phyloP scores from a whole-genome alignment of 108 stramenopile species.

The Conticribra guillardii region DNA sequence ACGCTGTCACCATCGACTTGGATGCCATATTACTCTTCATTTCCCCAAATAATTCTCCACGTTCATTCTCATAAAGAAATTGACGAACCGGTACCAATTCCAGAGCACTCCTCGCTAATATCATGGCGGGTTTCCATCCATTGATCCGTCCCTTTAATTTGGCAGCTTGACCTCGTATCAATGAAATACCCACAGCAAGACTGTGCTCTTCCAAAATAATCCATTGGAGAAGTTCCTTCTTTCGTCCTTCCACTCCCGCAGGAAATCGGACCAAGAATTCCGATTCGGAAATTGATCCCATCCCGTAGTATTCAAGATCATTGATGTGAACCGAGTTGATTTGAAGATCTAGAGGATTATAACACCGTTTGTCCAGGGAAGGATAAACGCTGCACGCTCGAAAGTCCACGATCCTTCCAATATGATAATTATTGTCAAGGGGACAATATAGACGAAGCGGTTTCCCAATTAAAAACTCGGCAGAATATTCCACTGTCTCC shows the following conservation, averaged over 20 bases:
- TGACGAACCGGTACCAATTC: conserved; percentile 62
- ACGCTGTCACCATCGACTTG: background rate
- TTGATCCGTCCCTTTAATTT: conserved; percentile 8
- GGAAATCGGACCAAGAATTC: conserved; percentile 80
- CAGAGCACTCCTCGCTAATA: conserved; percentile 62
- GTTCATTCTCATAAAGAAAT: conserved; percentile 45
- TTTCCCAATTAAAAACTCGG: conserved; percentile 70
- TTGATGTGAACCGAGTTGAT: conserved; percentile 18
- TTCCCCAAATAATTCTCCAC: conserved; percentile 50
- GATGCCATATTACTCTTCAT: conserved; percentile 4
- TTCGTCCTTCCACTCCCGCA: conserved; percentile 62
- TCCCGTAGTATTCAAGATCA: conserved; percentile 46
- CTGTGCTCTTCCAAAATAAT: conserved; percentile 80
- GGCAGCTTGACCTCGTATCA: conserved; percentile 51
- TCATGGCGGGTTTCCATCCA: conserved; percentile 64
- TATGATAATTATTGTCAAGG: conserved; percentile 70
- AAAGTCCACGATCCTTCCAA: conserved; percentile 72
- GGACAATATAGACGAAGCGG: conserved; percentile 66
- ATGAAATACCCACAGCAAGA: conserved; percentile 57
- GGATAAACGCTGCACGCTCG: conserved; percentile 41
- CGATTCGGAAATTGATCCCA: conserved; percentile 33
- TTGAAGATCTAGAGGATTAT: conserved; percentile 3
- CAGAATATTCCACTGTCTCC: conserved; percentile 4
- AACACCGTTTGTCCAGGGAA: background rate
- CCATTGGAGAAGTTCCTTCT: conserved; percentile 65